Evolutionary conservation across 345 rosid species (phyloP).

Genomic region (Sapria himalayana): DNA sequence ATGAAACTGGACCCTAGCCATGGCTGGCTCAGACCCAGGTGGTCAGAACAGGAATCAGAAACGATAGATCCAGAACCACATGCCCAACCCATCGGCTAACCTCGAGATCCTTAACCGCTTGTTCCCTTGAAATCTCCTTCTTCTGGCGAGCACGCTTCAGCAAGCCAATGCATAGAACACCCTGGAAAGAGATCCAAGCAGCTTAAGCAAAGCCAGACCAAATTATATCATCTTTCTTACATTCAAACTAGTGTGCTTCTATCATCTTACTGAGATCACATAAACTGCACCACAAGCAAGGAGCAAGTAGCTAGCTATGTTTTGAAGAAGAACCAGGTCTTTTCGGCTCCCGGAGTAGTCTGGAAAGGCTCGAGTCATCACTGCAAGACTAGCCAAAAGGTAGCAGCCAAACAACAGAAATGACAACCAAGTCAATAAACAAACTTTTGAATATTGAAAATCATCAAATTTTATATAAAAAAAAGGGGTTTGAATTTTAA

Average conservation of each 20-base stretch:
- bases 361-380: conserved; percentile 94
- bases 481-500: too few relatives aligned
- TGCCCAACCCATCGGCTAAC: conserved; percentile 17
- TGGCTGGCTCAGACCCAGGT: not conserved
- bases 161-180: conserved; percentile 72
- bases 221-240: too few relatives aligned
- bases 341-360: conserved; percentile 22
- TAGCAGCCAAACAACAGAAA: too few relatives aligned
- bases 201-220: too few relatives aligned
- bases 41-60: not conserved
- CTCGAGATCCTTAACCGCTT: conserved; percentile 70
- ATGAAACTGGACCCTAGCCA: not conserved
- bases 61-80: conserved; percentile 1
- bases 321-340: conserved; percentile 47
- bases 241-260: not conserved
- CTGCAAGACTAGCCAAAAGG: conserved; percentile 95
- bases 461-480: too few relatives aligned
- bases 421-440: too few relatives aligned
- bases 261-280: conserved; percentile 37
- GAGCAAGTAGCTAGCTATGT: conserved; percentile 75
- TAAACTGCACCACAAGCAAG: conserved; percentile 74
- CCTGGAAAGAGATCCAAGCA: too few relatives aligned
- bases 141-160: conserved; percentile 57
- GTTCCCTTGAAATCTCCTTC: conserved; percentile 55
- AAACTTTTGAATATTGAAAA: too few relatives aligned